Conservation (phyloP, 1,284 basidiomycete species). For the Sutorius eximius region DNA sequence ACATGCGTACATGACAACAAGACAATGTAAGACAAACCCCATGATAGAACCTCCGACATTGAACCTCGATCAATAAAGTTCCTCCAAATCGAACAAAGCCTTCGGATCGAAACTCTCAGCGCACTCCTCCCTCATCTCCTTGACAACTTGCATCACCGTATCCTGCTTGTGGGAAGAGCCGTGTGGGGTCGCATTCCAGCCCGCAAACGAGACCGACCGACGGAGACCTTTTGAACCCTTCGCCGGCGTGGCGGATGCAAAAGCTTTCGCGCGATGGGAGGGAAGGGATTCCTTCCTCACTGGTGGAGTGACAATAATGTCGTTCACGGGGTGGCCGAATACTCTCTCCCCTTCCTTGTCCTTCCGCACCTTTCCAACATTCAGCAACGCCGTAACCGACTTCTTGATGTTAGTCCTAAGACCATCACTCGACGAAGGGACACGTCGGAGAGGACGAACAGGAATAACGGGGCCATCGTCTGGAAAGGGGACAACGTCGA, state of each 20-base stretch:
- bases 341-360: constrained; percentile 4
- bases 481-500: constrained; percentile 13
- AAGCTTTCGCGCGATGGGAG: background rate
- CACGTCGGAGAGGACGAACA: constrained; percentile 9
- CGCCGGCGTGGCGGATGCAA: background rate
- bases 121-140: constrained; percentile 23
- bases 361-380: background rate
- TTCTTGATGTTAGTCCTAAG: constrained; percentile 6
- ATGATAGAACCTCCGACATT: background rate
- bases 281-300: constrained; percentile 19
- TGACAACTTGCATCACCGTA: constrained; percentile 16
- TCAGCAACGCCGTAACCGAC: constrained; percentile 11
- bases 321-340: constrained; percentile 18
- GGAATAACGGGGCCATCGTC: constrained; percentile 4
- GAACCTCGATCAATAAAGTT: constrained; percentile 7
- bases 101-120: constrained; percentile 17
- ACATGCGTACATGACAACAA: background rate
- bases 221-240: constrained; percentile 17
- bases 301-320: constrained; percentile 4
- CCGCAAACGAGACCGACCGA: constrained; percentile 29
- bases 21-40: background rate
- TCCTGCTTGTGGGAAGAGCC: background rate
- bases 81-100: constrained; percentile 19
- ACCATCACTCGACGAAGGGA: constrained; percentile 4
- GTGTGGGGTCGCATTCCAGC: constrained; percentile 2